phyloP scores from a whole-genome alignment of 345 rosid genomes.

The Jatropha curcas region DNA sequence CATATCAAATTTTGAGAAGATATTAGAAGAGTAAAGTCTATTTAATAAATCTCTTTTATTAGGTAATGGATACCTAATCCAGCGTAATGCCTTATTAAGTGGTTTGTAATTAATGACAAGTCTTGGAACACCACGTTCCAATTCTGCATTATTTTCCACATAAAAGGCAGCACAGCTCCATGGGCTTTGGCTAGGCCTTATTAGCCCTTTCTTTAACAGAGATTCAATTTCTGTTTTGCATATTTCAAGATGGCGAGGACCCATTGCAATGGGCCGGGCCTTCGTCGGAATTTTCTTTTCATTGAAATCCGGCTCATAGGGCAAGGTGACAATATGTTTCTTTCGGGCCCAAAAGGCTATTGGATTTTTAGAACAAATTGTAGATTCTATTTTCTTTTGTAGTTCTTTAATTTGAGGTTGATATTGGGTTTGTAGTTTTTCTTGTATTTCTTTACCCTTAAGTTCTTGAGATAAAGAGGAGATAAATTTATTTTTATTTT shows the following conservation, averaged over 20 bases:
- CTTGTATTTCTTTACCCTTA: no score
- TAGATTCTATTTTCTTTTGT: background rate
- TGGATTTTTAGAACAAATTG: background rate
- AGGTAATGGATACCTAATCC: background rate
- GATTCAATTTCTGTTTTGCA: background rate
- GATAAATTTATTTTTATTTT: no score
- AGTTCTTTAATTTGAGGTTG: background rate
- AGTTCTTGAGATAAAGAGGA: no score
- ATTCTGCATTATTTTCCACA: no score
- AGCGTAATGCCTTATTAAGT: background rate
- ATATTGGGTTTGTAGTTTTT: no score
- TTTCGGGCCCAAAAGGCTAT: background rate
- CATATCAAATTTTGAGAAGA: background rate
- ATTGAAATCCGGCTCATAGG: background rate
- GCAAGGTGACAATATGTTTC: no score
- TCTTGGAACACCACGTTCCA: background rate
- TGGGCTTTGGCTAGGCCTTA: background rate
- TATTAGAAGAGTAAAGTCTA: background rate
- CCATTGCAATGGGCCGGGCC: background rate
- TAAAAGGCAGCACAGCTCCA: no score
- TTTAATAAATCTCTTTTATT: background rate
- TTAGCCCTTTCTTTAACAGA: background rate
- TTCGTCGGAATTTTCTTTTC: background rate
- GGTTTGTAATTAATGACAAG: background rate
- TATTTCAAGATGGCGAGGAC: background rate